Evolutionary conservation across 2,329 filamentous ascomycete genomes (phyloP), one percentile per base, ranked within the genome.

Genomic region (Colletotrichum lindemuthianum): DNA sequence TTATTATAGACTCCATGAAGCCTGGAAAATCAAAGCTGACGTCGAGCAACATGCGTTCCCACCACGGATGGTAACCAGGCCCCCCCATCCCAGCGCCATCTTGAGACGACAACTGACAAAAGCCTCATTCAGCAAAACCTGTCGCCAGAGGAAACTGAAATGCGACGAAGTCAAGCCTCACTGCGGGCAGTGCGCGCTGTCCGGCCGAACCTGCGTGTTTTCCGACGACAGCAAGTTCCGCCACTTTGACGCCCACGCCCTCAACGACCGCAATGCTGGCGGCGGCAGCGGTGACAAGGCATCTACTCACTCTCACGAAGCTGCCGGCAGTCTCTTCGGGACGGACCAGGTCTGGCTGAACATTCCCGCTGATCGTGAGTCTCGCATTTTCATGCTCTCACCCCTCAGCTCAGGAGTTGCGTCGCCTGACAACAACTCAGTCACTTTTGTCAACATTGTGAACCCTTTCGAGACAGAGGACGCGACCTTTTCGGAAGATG

Each of bases 81-180:
- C 9, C 39, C 8, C 6, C 36, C 39, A 43, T 7, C 12, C 13
- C 1, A 10, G 8, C 8, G 16, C 15, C 12, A 8, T 16, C n/a
- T 7, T 45, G 6, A 24, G 3, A 50, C 34, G 48, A 8, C 33
- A 50, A 11, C 32, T 54, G 24, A 39, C 51, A 50, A 32, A 34
- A 36, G 36, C 24, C 12, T 53, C 12, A 24, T 11, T 33, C 16
- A 74, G 0, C 48, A 11, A 33, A 16, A 59, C 33, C 37, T 59
- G 48, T 44, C 57, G 57, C 7, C 57, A 53, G 55, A 66, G 72
- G 8, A 73, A 73, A 13, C 2, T 73, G 3, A 74, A 73, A 40
- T 73, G 72, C 6, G 69, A 73, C 40, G 70, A 74, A 34, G 44
- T 13, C 0, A 71, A 68, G 4, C 72, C 72, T 0, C 13, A 61